Evolutionary conservation across 1,284 basidiomycete species (phyloP).

Genomic region (Trichosporon sp.): DNA sequence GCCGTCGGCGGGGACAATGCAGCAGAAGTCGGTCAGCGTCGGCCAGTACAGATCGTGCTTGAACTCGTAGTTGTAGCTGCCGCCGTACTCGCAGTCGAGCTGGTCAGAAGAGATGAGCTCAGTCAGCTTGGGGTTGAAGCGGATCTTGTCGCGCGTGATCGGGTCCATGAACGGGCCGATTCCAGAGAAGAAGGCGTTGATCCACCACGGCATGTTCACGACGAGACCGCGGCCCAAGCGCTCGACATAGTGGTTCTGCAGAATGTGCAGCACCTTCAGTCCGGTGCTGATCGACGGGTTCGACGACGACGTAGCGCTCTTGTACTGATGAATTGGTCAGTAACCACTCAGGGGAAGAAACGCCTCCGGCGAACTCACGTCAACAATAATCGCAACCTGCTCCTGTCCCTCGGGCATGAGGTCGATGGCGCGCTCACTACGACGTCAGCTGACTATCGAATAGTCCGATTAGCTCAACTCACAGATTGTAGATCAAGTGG

Average conservation of each 20-base stretch:
- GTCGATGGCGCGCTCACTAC: constrained; percentile 80
- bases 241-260: constrained; percentile 90
- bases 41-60: constrained; percentile 77
- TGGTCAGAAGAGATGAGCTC: constrained; percentile 75
- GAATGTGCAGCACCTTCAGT: constrained; percentile 75
- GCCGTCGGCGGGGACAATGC: constrained; percentile 46
- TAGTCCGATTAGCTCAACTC: too few species aligned
- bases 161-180: constrained; percentile 88
- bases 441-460: background rate
- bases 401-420: constrained; percentile 80
- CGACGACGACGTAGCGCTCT: constrained; percentile 72
- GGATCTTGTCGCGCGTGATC: constrained; percentile 87
- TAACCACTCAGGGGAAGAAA: constrained; percentile 71
- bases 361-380: constrained; percentile 64
- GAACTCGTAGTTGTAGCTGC: constrained; percentile 74
- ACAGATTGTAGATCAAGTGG: constrained; percentile 81
- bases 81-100: constrained; percentile 80
- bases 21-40: constrained; percentile 64
- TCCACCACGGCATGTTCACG: constrained; percentile 74
- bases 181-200: constrained; percentile 83
- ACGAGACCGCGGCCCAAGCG: constrained; percentile 78
- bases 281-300: constrained; percentile 79
- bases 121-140: constrained; percentile 78
- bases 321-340: constrained; percentile 74
- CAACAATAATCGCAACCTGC: constrained; percentile 76